Evolutionary conservation across 352 stramenopile genomes (phyloP).

Genomic region (Thraustochytrium striatum): DNA sequence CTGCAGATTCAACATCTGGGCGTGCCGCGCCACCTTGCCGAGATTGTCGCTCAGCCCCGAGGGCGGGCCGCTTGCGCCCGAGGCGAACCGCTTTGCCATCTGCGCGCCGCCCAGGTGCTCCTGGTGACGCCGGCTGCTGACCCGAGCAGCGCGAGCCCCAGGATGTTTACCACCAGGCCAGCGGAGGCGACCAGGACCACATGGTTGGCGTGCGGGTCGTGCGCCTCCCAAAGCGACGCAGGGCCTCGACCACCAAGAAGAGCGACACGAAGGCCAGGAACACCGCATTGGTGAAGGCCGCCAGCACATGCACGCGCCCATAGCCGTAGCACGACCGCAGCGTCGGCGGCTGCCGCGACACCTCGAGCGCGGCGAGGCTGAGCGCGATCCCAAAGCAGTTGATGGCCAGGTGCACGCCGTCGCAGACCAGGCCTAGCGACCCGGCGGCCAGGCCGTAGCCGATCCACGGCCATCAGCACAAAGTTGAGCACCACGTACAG

Average conservation of each 20-base stretch:
- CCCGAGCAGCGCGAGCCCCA: conserved; percentile 15
- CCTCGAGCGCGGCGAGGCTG: background rate
- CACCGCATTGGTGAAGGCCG: conserved; percentile 43
- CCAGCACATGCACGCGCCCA: conserved; percentile 42
- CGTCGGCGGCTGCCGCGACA: background rate
- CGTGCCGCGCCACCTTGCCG: background rate
- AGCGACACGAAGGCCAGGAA: conserved; percentile 34
- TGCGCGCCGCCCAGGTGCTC: background rate
- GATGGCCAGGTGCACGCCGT: conserved; percentile 34
- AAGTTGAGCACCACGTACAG: conserved; percentile 14
- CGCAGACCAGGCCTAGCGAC: conserved; percentile 26
- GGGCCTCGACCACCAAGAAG: conserved; percentile 22
- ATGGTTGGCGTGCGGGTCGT: conserved; percentile 30
- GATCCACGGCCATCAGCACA: conserved; percentile 18
- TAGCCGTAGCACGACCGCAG: background rate
- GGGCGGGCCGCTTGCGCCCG: background rate
- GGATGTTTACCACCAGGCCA: conserved; percentile 27
- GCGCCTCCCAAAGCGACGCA: conserved; percentile 19
- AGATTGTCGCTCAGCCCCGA: background rate
- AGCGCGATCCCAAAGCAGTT: conserved; percentile 35
- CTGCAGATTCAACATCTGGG: conserved; percentile 41
- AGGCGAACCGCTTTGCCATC: background rate
- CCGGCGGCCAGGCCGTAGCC: conserved; percentile 28
- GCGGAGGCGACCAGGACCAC: conserved; percentile 2
- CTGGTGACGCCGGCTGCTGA: background rate